Percentiles rank a stretch among this genome's conserved stretches.
Conservation (phyloP, 345 rosid species). For the Salix purpurea region DNA sequence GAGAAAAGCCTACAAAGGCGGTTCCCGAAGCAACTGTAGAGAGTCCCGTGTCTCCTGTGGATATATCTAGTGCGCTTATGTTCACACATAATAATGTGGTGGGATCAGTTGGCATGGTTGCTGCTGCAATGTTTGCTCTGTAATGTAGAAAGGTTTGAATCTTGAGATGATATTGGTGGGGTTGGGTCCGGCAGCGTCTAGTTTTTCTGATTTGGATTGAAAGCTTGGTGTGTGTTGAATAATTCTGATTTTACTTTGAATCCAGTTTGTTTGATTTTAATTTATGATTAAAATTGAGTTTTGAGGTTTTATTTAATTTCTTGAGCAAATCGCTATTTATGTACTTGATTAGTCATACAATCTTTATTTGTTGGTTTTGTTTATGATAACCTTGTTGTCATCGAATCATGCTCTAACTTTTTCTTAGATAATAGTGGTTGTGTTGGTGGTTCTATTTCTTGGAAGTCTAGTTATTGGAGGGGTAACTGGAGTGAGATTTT, state of each 20-base stretch:
- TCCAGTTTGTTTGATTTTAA: neutral
- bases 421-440: slow-evolving; percentile 35
- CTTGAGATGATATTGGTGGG: neutral
- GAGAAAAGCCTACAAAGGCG: neutral
- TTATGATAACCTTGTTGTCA: neutral
- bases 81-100: neutral
- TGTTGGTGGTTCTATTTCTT: slow-evolving; percentile 48
- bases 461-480: slow-evolving; percentile 49
- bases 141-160: neutral
- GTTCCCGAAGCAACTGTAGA: neutral
- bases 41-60: neutral
- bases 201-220: neutral
- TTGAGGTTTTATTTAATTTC: neutral
- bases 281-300: neutral
- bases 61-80: neutral
- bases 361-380: neutral
- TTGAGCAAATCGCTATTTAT: neutral
- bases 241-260: neutral
- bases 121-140: neutral
- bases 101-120: neutral
- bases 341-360: no score
- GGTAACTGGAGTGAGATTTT: slow-evolving; percentile 50
- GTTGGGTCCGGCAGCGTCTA: neutral
- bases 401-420: neutral
- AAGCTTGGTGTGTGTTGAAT: neutral